Evolutionary conservation across 2,329 filamentous ascomycete species (phyloP), one percentile per base, ranked within the genome.

Genomic region (Fusarium dimerum): DNA sequence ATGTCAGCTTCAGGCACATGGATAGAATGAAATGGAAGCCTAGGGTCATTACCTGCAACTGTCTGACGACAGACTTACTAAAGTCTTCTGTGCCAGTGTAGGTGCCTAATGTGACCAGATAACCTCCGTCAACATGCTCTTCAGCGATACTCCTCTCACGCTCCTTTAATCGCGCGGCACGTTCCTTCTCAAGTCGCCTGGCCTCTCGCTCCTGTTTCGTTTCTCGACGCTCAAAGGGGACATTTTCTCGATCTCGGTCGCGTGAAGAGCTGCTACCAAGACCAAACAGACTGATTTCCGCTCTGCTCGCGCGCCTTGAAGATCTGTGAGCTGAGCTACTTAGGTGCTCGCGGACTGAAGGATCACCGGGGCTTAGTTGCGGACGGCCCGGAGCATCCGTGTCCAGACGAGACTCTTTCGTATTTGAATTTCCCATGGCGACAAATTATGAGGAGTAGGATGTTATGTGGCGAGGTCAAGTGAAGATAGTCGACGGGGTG

Each of bases 21-120:
- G 3, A 30, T 20, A 18, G 17, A 20, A 7, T 6, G 40, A 18
- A 6, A 11, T 30, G 13, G 12, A n/a, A 16, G 16, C 5, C 13
- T 7, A n/a, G 12, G 40, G 18, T 30, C 65, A 75, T 66, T 80
- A 96, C 92, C 87, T 94, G 93, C 50, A 99, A 76, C 70, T 96
- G 92, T 61, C 94, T 85, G 50, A 97, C 93, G 44, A 90, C 78
- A 16, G 83, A 76, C 72, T 97, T 97, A 77, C 85, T 96, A 70
- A 93, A 99, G 73, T 99, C 94, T 73, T 99, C 94, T 1, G 85
- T 78, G 0, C 93, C 92, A 18, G 90, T 93, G 68, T 99, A 99
- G 45, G 92, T 90, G 36, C 94, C 94, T 68, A 96, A 84, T 0
- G 94, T 99, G 32, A 99, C 94, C 44, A 99, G 76, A 74, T 87